These are phyloP conservation scores for Myxozyma kluyveri DNA, from an alignment of 805 yeast genomes.

Conservation along the genomic window DNA sequence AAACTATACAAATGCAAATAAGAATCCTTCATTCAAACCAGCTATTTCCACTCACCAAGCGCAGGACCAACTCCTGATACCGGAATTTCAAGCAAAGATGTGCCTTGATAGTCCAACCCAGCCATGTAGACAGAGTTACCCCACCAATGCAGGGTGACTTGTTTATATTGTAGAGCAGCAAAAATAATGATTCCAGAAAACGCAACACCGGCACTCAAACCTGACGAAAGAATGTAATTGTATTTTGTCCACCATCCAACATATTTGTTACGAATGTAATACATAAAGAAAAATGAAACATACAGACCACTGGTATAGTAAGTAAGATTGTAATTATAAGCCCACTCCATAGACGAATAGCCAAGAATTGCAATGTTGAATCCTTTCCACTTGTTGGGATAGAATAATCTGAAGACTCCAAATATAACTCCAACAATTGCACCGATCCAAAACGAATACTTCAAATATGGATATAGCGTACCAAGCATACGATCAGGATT, in stretches of 20 bases:
- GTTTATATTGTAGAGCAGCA: slow-evolving; percentile 42
- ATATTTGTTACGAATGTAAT: slow-evolving; percentile 52
- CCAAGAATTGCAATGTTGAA: slow-evolving; percentile 5
- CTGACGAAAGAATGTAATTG: slow-evolving; percentile 64
- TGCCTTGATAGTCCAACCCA: slow-evolving; percentile 12
- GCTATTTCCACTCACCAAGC: neutral
- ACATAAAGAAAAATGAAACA: slow-evolving; percentile 54
- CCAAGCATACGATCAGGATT: slow-evolving; percentile 52
- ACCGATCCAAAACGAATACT: slow-evolving; percentile 29
- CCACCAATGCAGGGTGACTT: slow-evolving; percentile 52
- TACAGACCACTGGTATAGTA: slow-evolving; percentile 14
- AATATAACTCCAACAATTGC: slow-evolving; percentile 14
- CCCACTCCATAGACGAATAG: slow-evolving; percentile 12
- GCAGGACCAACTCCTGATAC: slow-evolving; percentile 11
- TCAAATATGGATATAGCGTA: slow-evolving; percentile 26
- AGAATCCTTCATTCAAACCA: no score
- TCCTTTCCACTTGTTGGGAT: slow-evolving; percentile 1
- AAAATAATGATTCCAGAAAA: slow-evolving; percentile 58
- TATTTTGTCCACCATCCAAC: slow-evolving; percentile 73
- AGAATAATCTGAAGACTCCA: slow-evolving; percentile 4
- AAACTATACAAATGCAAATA: no score
- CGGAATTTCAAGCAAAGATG: slow-evolving; percentile 5
- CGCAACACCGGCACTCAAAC: slow-evolving; percentile 63
- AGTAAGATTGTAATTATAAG: slow-evolving; percentile 9
- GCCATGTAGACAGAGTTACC: slow-evolving; percentile 44